Base-by-base conservation (phyloP, 176 grass and related monocot genomes). In the Oryza australiensis region DNA sequence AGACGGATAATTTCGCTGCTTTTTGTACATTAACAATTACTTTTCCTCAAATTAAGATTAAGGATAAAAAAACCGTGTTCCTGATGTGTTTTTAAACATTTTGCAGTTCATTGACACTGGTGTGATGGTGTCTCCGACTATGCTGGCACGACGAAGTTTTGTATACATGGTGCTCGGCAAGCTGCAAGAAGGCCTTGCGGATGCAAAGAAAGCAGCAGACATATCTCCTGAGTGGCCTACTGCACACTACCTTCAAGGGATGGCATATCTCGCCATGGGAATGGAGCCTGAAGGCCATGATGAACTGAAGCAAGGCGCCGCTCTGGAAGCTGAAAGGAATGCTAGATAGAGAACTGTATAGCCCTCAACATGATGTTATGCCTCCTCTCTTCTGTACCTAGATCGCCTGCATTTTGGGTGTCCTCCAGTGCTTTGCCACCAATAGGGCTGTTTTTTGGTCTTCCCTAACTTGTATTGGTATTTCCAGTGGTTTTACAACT, bases 331-430 rank as follows among this genome's bases (percentile, higher is more conserved):
- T 51, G 86, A 75, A 82, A 91, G 68, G 16, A 97, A 80, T 72
- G 83, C 64, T 86, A 93, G 78, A 87, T 64, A 63, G 73, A 87
- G 74, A 79, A 85, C 51, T 92, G 89, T 89, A 94, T 94, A 92
- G 87, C 80, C 69, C 59, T 79, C 24, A 66, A 64, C 64, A 55
- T 72, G 77, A 64, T 69, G 73, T 67, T 77, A 86, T 43, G 65
- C 70, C 64, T 8, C 62, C 41, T 69, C 76, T 83, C 69, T 82
- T 79, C 18, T 90, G 88, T 83, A 86, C 69, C 51, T 90, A 90
- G 79, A 83, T 85, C 60, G 62, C 62, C 79, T 70, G 74, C 80
- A 83, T 86, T 79, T 79, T 48, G 59, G 87, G 55, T 85, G 38
- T 72, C 76, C 76, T 80, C 77, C 70, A 68, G 73, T 77, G 75